Conservation (phyloP, 805 yeast genomes). For the Hanseniaspora occidentalis region DNA sequence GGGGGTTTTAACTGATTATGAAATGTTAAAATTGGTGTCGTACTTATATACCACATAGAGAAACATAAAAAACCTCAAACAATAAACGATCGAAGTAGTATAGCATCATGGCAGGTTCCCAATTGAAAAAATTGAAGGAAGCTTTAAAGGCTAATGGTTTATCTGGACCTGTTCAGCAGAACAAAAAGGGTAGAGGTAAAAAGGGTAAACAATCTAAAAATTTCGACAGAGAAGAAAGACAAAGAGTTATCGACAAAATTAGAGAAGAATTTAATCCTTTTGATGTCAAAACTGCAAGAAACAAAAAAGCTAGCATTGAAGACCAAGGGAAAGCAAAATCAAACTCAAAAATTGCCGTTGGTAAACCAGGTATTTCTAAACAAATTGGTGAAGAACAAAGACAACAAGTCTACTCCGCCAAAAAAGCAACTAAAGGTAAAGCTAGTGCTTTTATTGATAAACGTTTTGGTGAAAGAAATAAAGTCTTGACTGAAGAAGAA, state of each 20-base stretch:
- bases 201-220: slow-evolving; percentile 45
- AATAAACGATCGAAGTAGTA: neutral
- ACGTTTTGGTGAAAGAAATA: slow-evolving; percentile 82
- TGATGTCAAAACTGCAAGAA: slow-evolving; percentile 60
- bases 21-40: too few species aligned
- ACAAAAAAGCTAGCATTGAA: slow-evolving; percentile 40
- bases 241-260: slow-evolving; percentile 41
- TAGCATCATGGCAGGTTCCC: slow-evolving; percentile 66
- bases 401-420: slow-evolving; percentile 48
- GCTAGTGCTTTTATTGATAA: slow-evolving; percentile 74
- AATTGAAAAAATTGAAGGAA: slow-evolving; percentile 69
- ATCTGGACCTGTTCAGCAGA: slow-evolving; percentile 71
- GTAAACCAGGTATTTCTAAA: slow-evolving; percentile 58
- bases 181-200: slow-evolving; percentile 35
- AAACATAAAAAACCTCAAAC: neutral
- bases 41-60: neutral
- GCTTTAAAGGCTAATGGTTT: slow-evolving; percentile 67
- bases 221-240: slow-evolving; percentile 57
- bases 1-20: too few species aligned
- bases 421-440: slow-evolving; percentile 49
- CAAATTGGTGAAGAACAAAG: slow-evolving; percentile 59
- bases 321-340: slow-evolving; percentile 24
- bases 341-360: slow-evolving; percentile 36
- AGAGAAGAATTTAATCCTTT: slow-evolving; percentile 85
- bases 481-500: slow-evolving; percentile 67